Percentiles rank a stretch among this genome's conserved stretches.
Conservation (phyloP, 2,329 filamentous ascomycete genomes). For the Phyllosticta citrichinensis region DNA sequence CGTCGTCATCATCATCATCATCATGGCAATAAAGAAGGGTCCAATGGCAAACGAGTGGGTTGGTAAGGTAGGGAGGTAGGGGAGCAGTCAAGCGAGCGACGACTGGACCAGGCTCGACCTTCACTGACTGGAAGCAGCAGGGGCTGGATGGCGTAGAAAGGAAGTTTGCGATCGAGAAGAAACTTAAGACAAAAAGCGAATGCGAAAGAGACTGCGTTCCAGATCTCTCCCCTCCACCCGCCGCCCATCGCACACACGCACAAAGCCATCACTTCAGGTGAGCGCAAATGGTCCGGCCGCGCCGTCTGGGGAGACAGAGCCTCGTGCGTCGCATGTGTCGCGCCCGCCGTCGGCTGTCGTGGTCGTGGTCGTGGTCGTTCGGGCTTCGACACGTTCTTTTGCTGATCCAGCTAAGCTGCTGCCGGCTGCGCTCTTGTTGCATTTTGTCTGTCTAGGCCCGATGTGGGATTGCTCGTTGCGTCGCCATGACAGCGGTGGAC, state of each 20-base stretch:
- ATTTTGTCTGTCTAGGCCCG: background rate
- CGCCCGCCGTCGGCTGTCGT: background rate
- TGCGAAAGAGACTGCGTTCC: background rate
- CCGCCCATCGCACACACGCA: background rate
- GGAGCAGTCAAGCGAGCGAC: too few species aligned
- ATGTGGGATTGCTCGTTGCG: background rate
- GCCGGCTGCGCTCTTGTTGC: background rate
- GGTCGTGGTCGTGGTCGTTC: background rate
- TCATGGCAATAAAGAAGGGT: too few species aligned
- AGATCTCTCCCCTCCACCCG: background rate
- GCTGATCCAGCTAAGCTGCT: background rate
- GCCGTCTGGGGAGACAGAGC: background rate
- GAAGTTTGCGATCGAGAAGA: background rate
- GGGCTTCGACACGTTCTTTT: background rate
- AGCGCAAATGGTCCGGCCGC: background rate
- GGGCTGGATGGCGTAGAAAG: too few species aligned
- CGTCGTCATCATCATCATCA: too few species aligned
- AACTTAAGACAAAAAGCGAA: background rate
- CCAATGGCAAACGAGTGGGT: too few species aligned
- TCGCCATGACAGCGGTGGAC: background rate
- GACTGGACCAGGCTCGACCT: too few species aligned
- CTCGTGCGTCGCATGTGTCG: background rate
- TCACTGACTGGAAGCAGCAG: too few species aligned
- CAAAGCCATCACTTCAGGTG: background rate
- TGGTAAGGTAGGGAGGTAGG: too few species aligned